Base-by-base conservation (phyloP, 805 yeast species). In the Candida schatavii region DNA sequence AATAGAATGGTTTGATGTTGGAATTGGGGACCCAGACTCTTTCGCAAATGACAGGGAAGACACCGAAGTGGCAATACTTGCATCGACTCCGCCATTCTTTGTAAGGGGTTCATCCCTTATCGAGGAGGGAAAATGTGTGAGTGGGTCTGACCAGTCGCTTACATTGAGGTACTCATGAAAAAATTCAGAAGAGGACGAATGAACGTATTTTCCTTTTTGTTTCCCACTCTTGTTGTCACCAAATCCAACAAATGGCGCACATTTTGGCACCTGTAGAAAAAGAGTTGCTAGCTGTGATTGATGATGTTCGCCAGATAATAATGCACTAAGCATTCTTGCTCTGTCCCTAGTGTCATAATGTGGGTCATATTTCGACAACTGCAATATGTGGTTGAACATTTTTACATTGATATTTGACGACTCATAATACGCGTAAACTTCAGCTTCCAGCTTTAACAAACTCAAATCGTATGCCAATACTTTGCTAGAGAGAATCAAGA, bases 301-400 rank as follows among this genome's bases (percentile, higher is more conserved):
- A 46, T 46, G 54, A 27, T 43, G 43, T 11, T 65, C 67, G 14
- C 52, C 74, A 23, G 76, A 73, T 37, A 88, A 66, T 3, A 91
- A 64, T 0, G 88, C 75, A 19, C 77, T 67, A 22, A 88, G 68
- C 65, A 83, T 72, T 50, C 99, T 72, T 0, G 96, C 88, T 45
- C 91, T 73, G 56, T 93, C 98, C 45, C 98, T 74, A 1, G 87
- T 77, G 55, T 88, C 96, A 51, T 80, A 79, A 3, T 78, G 75
- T 5, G 74, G 69, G 58, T 93, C 99, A 57, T 81, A 86, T 47
- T 82, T 80, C 10, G 86, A 77, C 37, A 88, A 65, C 17, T 80
- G 78, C 32, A 88, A 60, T 1, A 78, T 75, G 50, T 81, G 72
- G 18, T 77, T 71, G 57, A 83, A 88, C 70, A 88, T 64, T 46